Conservation (phyloP, 148 eudicot genomes). For the Fagopyrum esculentum region DNA sequence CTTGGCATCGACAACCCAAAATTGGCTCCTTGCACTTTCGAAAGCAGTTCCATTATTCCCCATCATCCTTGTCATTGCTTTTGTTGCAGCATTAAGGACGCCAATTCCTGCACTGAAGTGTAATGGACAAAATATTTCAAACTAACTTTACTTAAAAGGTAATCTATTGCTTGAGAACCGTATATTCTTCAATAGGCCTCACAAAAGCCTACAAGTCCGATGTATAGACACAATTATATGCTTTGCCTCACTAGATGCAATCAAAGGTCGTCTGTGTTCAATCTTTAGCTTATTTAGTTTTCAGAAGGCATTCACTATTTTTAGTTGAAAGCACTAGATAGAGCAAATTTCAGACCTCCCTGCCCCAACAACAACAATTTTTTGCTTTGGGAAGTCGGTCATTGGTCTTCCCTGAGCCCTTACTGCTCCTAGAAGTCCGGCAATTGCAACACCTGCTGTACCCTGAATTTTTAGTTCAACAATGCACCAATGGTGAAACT, state of each 20-base stretch:
- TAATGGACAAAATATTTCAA: too few species aligned
- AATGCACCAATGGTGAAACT: background rate
- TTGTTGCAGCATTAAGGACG: constrained; percentile 95
- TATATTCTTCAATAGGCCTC: too few species aligned
- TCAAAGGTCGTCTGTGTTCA: too few species aligned
- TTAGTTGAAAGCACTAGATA: background rate
- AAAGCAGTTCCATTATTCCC: constrained; percentile 80
- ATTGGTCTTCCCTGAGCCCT: constrained; percentile 94
- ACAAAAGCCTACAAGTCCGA: too few species aligned
- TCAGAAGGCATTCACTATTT: too few species aligned
- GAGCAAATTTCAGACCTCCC: constrained; percentile 56
- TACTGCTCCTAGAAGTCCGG: constrained; percentile 99
- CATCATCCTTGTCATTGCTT: constrained; percentile 96
- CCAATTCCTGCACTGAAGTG: constrained; percentile 93
- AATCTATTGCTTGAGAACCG: too few species aligned
- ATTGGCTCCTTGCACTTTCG: constrained; percentile 93
- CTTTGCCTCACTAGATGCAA: too few species aligned
- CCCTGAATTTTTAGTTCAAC: constrained; percentile 40
- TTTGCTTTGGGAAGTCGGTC: constrained; percentile 95
- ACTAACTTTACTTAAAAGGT: too few species aligned
- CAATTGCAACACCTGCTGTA: constrained; percentile 99
- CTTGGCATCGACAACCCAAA: constrained; percentile 97
- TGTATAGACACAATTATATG: too few species aligned
- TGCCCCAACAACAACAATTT: constrained; percentile 98
- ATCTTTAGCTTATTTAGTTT: too few species aligned